Conservation (phyloP, 805 yeast species). For the Schwanniomyces pseudopolymorphus region DNA sequence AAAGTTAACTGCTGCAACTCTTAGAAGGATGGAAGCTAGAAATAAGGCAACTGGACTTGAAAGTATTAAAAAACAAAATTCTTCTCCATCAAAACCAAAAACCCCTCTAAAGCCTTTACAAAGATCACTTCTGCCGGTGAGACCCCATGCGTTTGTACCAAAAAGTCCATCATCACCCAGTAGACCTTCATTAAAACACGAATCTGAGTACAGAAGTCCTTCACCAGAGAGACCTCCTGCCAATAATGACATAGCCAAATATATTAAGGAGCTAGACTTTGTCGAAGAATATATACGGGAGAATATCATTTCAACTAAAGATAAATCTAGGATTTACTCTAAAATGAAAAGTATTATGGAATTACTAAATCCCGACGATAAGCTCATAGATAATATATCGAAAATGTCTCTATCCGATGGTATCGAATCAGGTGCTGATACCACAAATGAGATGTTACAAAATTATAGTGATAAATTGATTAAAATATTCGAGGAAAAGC, state of each 20-base stretch:
- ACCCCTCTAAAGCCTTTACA: conserved; percentile 1
- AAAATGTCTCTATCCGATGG: background rate
- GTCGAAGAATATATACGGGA: conserved; percentile 1
- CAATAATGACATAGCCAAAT: background rate
- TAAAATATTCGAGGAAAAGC: conserved; percentile 25
- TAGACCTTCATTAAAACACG: background rate
- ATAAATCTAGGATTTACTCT: background rate
- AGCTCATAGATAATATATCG: background rate
- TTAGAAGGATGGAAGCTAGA: conserved; percentile 32
- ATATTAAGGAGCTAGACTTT: background rate
- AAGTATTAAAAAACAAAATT: background rate
- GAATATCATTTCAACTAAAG: background rate
- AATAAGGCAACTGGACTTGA: conserved; percentile 2
- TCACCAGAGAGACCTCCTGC: conserved; percentile 1
- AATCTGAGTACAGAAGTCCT: background rate
- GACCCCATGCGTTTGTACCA: background rate
- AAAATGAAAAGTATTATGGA: background rate
- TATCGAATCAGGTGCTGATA: background rate
- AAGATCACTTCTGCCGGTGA: background rate
- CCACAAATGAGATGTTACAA: conserved; percentile 27
- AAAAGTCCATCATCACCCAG: conserved; percentile 1
- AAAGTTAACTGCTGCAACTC: conserved; percentile 28
- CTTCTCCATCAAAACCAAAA: conserved; percentile 6
- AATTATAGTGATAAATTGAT: conserved; percentile 39
- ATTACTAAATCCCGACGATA: background rate